A percentile compares a stretch with the other conserved stretches of the same genome.
phyloP scores from a whole-genome alignment of 2,329 filamentous ascomycete species.

The Fusarium palustre region DNA sequence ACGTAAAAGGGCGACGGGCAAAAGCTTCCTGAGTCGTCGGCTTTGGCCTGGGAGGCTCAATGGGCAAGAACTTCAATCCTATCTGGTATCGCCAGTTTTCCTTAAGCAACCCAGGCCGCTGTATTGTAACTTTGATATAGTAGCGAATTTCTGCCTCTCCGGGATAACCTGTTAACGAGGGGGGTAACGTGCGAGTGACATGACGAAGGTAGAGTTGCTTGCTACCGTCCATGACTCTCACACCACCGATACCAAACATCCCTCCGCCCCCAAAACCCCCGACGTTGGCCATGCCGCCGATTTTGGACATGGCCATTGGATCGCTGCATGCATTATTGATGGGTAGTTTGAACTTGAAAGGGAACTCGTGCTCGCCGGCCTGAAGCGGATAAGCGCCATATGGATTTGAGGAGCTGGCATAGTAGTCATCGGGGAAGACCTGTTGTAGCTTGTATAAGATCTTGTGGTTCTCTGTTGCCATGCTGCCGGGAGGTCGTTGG shows the following conservation, averaged over 20 bases:
- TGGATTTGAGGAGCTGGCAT: constrained; percentile 54
- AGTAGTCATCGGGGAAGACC: constrained; percentile 74
- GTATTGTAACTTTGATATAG: constrained; percentile 94
- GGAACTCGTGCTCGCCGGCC: constrained; percentile 78
- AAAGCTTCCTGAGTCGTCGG: constrained; percentile 81
- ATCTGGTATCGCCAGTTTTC: constrained; percentile 81
- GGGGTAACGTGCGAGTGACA: constrained; percentile 87
- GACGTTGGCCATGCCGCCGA: constrained; percentile 65
- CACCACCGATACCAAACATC: constrained; percentile 62
- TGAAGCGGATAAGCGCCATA: constrained; percentile 69
- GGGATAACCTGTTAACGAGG: constrained; percentile 87
- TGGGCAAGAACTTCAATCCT: constrained; percentile 88
- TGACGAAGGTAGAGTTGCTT: constrained; percentile 74
- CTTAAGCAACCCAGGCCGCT: constrained; percentile 87
- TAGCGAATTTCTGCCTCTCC: constrained; percentile 92
- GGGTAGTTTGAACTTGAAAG: constrained; percentile 81
- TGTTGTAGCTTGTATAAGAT: constrained; percentile 79
- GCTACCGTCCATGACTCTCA: constrained; percentile 72
- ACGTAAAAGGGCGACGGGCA: constrained; percentile 77
- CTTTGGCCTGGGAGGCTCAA: constrained; percentile 83
- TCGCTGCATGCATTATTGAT: constrained; percentile 80
- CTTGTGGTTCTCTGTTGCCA: constrained; percentile 73
- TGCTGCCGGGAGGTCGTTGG: constrained; percentile 55
- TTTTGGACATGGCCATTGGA: constrained; percentile 63
- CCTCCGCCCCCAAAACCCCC: constrained; percentile 63